Conservation (phyloP, 2,329 filamentous ascomycete genomes). For the Colletotrichum sojae region DNA sequence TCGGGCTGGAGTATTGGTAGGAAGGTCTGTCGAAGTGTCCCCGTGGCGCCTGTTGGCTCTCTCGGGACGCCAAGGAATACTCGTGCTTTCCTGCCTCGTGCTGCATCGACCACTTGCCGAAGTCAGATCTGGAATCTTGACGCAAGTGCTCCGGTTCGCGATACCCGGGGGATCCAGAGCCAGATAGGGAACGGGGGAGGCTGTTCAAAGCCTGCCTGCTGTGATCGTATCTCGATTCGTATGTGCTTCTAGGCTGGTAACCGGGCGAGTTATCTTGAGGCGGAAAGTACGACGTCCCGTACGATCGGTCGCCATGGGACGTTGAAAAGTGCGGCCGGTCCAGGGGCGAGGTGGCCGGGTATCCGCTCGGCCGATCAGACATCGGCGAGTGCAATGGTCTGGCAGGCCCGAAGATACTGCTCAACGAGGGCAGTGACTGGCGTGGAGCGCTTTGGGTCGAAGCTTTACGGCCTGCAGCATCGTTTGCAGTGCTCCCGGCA, state of each 20-base stretch:
- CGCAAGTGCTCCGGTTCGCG: constrained; percentile 55
- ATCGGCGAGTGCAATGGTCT: constrained; percentile 62
- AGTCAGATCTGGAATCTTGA: constrained; percentile 54
- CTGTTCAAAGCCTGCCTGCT: constrained; percentile 54
- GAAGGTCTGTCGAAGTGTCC: constrained; percentile 53
- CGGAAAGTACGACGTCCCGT: constrained; percentile 62
- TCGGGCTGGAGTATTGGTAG: constrained; percentile 54
- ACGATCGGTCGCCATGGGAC: constrained; percentile 53
- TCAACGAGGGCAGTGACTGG: constrained; percentile 69
- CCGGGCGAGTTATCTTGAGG: constrained; percentile 54
- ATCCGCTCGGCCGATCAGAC: constrained; percentile 60
- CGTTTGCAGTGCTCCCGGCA: constrained; percentile 55
- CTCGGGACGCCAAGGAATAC: constrained; percentile 61
- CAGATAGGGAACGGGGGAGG: constrained; percentile 54
- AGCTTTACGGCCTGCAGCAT: constrained; percentile 54
- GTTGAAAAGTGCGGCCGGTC: constrained; percentile 61
- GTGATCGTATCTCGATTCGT: constrained; percentile 61
- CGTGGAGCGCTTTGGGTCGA: constrained; percentile 49
- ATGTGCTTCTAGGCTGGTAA: constrained; percentile 61
- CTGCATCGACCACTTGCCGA: constrained; percentile 55
- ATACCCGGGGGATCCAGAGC: constrained; percentile 61
- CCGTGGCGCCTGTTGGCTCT: constrained; percentile 49
- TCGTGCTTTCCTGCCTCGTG: constrained; percentile 60
- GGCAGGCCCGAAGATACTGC: constrained; percentile 68
- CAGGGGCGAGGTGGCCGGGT: constrained; percentile 61